Percentiles rank a stretch among this genome's conserved stretches.
phyloP scores from a whole-genome alignment of 306 rosid species.

The Adenanthera pavonina region DNA sequence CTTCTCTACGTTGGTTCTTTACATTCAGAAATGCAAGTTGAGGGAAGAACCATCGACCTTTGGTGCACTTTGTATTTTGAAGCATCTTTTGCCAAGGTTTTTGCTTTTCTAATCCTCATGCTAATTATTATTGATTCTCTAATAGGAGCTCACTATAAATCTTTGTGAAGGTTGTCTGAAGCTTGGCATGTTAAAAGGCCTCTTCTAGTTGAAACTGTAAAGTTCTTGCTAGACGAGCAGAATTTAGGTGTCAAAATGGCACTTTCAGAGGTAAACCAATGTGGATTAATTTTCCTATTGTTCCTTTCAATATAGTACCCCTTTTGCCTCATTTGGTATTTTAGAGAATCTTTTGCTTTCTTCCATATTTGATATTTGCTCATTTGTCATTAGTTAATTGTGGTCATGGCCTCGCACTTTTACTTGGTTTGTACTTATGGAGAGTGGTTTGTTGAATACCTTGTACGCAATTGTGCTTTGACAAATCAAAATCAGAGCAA shows the following conservation, averaged over 20 bases:
- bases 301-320: slow-evolving; percentile 10
- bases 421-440: slow-evolving; percentile 94
- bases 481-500: slow-evolving; percentile 56
- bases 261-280: slow-evolving; percentile 74
- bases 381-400: slow-evolving; percentile 74
- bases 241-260: slow-evolving; percentile 78
- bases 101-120: slow-evolving; percentile 29
- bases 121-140: slow-evolving; percentile 35
- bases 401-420: slow-evolving; percentile 97
- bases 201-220: slow-evolving; percentile 78
- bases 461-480: slow-evolving; percentile 79
- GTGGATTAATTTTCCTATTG: slow-evolving; percentile 18
- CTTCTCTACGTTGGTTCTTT: slow-evolving; percentile 9
- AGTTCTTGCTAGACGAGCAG: slow-evolving; percentile 81
- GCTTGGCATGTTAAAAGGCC: slow-evolving; percentile 87
- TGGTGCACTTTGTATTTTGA: slow-evolving; percentile 83
- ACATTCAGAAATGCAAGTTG: slow-evolving; percentile 81
- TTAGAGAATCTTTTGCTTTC: slow-evolving; percentile 29
- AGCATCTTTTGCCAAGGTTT: slow-evolving; percentile 97
- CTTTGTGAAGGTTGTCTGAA: slow-evolving; percentile 77
- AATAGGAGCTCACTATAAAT: slow-evolving; percentile 40
- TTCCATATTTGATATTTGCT: slow-evolving; percentile 21
- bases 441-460: slow-evolving; percentile 90
- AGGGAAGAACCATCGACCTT: slow-evolving; percentile 85
- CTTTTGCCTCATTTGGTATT: not conserved